Conservation (phyloP, 306 rosid species). For the Begonia fuchsioides region DNA sequence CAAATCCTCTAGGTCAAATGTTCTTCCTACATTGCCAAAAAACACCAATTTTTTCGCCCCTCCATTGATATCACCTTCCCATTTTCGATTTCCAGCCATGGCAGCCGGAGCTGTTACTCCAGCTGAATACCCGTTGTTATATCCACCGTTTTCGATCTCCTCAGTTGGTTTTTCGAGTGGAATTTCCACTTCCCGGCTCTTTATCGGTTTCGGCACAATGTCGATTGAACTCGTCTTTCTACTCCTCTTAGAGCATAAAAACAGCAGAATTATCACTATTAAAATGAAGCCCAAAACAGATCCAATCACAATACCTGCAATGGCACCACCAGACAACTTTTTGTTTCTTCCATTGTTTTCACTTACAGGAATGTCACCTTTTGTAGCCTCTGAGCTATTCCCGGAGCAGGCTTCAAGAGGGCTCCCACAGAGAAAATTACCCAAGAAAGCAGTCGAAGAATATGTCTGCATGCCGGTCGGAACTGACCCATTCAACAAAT, state of each 20-base stretch:
- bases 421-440: slow-evolving; percentile 36
- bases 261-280: slow-evolving; percentile 25
- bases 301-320: slow-evolving; percentile 49
- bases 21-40: slow-evolving; percentile 29
- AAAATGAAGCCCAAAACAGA: slow-evolving; percentile 32
- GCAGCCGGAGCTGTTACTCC: slow-evolving; percentile 11
- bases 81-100: slow-evolving; percentile 16
- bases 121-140: slow-evolving; percentile 19
- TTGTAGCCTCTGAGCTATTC: slow-evolving; percentile 10
- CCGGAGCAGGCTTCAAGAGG: slow-evolving; percentile 35
- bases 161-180: slow-evolving; percentile 16
- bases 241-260: slow-evolving; percentile 29
- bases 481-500: slow-evolving; percentile 36
- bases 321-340: slow-evolving; percentile 40
- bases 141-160: slow-evolving; percentile 23
- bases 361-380: slow-evolving; percentile 10
- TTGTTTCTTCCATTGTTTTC: slow-evolving; percentile 11
- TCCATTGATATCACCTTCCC: slow-evolving; percentile 8
- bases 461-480: slow-evolving; percentile 31
- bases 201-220: slow-evolving; percentile 18
- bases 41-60: slow-evolving; percentile 34
- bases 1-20: slow-evolving; percentile 54
- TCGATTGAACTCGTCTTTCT: slow-evolving; percentile 27
- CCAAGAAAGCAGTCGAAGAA: slow-evolving; percentile 25
- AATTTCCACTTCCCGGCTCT: slow-evolving; percentile 22